Evolutionary conservation across 2,329 filamentous ascomycete species (phyloP), one percentile per base, ranked within the genome.

Genomic region (Dothistroma pini): DNA sequence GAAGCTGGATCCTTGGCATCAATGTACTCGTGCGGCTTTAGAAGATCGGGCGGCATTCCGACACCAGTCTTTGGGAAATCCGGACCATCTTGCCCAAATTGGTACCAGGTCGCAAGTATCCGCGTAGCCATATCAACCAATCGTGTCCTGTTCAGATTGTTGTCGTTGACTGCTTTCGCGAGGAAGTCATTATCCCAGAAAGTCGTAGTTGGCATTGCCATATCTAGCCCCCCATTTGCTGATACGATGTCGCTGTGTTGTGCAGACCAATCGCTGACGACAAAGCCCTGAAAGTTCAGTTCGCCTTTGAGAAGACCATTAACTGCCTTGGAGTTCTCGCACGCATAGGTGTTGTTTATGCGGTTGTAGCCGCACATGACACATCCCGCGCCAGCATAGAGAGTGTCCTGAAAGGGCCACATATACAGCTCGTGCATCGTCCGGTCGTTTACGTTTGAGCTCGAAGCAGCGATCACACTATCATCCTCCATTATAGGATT

Each of bases 291-390:
- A 66, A 91, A 91, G 0, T 86, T 87, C 54, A 91, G 79, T 74
- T 91, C 89, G 51, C 88, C 87, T 68, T 91, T 91, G 9, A 91
- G 77, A 3, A 91, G 78, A 0, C 84, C 86, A 65, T 90, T 91
- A 57, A 89, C 79, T 14, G 87, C 75, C 70, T 87, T 87, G 63
- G 84, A 86, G 70, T 91, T 91, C 60, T 88, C 84, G 69, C 89
- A 91, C 2, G 86, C 86, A 60, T 89, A 77, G 11, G 75, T 79
- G 53, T 67, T 66, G 63, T 74, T 74, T 56, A 74, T 41, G 51
- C 56, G 32, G 48, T 66, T 58, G 66, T 72, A 72, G 57, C 64
- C 68, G 60, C 72, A 81, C 83, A 66, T 65, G 8, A 63, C 72
- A 10, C 79, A 76, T 1, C 79, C 80, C 0, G 78, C 79, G 4